These are phyloP conservation scores for Aspergillus terreus DNA, from an alignment of 2,329 filamentous ascomycete species.

Conservation along the genomic window DNA sequence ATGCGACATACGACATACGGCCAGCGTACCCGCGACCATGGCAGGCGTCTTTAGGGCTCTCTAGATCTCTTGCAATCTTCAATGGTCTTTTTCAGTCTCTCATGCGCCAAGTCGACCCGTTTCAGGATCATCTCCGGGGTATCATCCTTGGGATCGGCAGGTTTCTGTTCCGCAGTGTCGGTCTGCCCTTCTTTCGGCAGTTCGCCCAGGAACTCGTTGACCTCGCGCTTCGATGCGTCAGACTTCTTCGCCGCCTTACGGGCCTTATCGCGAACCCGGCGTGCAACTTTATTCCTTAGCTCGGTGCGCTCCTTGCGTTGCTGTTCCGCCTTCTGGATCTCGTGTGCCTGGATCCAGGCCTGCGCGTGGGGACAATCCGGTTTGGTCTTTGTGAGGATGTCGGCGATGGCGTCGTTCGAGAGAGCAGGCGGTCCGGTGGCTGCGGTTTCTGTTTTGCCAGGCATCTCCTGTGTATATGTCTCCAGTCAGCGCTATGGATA, in stretches of 20 bases:
- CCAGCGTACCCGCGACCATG: neutral
- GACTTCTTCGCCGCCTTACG: conserved; percentile 1
- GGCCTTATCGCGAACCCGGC: conserved; percentile 6
- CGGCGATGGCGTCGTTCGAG: conserved; percentile 13
- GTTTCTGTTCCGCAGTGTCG: neutral
- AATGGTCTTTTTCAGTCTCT: conserved; percentile 15
- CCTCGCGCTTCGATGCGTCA: conserved; percentile 6
- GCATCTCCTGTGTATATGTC: neutral
- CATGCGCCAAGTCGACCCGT: conserved; percentile 9
- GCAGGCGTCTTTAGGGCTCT: neutral
- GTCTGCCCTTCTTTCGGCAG: neutral
- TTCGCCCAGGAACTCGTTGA: neutral
- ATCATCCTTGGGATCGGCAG: neutral
- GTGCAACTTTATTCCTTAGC: conserved; percentile 8
- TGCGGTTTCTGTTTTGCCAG: conserved; percentile 1
- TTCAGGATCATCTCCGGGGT: neutral
- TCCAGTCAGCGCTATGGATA: neutral
- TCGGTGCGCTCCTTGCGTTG: conserved; percentile 6
- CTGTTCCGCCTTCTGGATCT: conserved; percentile 5
- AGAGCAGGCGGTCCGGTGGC: conserved; percentile 6
- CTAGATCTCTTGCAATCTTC: neutral
- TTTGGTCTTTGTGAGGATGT: conserved; percentile 15
- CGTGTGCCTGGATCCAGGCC: conserved; percentile 18
- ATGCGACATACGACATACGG: neutral
- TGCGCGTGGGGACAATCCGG: conserved; percentile 16